Evolutionary conservation across 192 early-diverging fungal species (phyloP), one percentile per base, ranked within the genome.

Genomic region (Chytriomyces sp.): DNA sequence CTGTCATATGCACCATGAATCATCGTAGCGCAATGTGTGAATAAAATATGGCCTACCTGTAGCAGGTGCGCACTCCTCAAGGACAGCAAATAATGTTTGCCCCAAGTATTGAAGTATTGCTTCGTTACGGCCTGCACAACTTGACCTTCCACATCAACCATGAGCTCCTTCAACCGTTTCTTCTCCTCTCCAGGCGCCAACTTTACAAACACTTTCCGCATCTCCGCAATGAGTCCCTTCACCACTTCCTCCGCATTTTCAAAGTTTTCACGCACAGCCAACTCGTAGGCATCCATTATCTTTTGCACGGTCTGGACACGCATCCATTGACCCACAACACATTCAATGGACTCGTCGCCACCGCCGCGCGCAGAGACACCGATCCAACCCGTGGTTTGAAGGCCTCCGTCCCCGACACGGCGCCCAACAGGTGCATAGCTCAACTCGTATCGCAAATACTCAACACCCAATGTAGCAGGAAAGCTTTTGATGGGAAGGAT

Each of bases 1-100:
- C 60, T 78, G 52, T n/a, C 12, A 14, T 57, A 19, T 57, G 7
- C 10, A 57, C 2, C 17, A 30, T 5, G 55, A 4, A 12, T 57
- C 17, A n/a, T 14, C 44, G 2, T 49, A 22, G 14, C 3, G 22
- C 17, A 49, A 49, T 49, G n/a, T n/a, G n/a, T n/a, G n/a, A n/a
- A n/a, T n/a, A n/a, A n/a, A n/a, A n/a, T n/a, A n/a, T n/a, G 31
- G 19, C 64, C 19, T 26, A 65, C 64, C 64, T 68, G 65, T 26
- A 78, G 52, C 36, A 31, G 70, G 52, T 80, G 78, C 30, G 78
- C 75, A 26, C 55, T 56, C n/a, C 36, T 30, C 25, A 80, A 59
- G 39, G 59, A 67, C 33, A 55, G 53, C 33, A 80, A 66, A 64
- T 78, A 80, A 44, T 80, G 78, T 55, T 52, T 58, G 17, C 78